Conservation (phyloP, 345 rosid genomes). For the Gossypium arboreum region DNA sequence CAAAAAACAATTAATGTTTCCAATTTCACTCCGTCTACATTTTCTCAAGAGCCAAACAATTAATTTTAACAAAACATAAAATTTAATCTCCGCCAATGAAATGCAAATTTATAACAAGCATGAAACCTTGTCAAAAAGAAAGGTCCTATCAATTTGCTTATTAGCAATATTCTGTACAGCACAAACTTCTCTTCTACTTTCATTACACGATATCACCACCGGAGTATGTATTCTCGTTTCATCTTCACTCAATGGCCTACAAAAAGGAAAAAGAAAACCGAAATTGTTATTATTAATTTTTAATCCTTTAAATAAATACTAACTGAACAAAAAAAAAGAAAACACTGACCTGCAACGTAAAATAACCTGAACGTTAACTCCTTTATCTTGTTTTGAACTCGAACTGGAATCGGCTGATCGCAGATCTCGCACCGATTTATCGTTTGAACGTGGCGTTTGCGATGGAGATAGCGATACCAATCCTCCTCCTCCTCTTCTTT, state of each 20-base stretch:
- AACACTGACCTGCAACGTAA: conserved; percentile 83
- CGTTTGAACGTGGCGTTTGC: conserved; percentile 88
- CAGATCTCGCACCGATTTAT: conserved; percentile 78
- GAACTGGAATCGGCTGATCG: conserved; percentile 75
- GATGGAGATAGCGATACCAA: conserved; percentile 71
- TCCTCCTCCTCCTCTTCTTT: conserved; percentile 62
- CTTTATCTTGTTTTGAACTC: conserved; percentile 67
- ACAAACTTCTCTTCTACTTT: conserved; percentile 79
- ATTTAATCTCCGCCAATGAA: neutral
- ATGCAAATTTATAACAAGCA: neutral
- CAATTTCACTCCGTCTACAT: neutral
- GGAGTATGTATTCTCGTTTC: conserved; percentile 71
- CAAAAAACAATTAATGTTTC: neutral
- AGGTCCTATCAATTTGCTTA: conserved; percentile 94
- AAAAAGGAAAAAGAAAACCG: neutral
- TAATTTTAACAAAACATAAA: neutral
- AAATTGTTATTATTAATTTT: neutral
- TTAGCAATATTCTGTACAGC: conserved; percentile 87
- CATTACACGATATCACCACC: conserved; percentile 83
- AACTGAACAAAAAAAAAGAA: neutral
- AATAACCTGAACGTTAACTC: conserved; percentile 95
- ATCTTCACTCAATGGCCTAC: conserved; percentile 90
- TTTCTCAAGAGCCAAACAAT: neutral
- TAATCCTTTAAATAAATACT: neutral
- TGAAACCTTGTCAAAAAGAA: conserved; percentile 85